Conservation (phyloP, 2,329 filamentous ascomycete genomes). For the Sporothrix dimorphospora region DNA sequence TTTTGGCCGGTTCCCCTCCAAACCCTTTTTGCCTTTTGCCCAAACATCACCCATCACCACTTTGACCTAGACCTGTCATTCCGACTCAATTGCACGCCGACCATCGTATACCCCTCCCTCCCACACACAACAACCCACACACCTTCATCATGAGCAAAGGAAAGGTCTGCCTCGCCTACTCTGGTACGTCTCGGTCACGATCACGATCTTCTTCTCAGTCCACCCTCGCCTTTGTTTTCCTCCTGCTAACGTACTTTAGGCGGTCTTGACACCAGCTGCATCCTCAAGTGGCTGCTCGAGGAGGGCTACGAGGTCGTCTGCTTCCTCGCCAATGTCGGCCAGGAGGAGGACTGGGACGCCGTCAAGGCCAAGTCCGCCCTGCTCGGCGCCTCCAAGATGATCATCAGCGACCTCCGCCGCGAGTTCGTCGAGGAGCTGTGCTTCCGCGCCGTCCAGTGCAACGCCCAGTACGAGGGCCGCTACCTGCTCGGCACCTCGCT, state of each 20-base stretch:
- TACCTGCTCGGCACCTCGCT: conserved; percentile 59
- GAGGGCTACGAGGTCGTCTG: conserved; percentile 64
- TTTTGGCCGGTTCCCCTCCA: background rate
- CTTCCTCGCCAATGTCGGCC: conserved; percentile 71
- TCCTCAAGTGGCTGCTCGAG: conserved; percentile 43
- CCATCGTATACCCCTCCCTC: background rate
- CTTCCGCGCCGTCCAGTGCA: conserved; percentile 78
- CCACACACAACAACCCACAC: conserved; percentile 13
- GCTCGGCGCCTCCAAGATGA: conserved; percentile 68
- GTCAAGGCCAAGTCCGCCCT: conserved; percentile 65
- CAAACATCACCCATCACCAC: too few relatives aligned
- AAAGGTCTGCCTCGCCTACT: conserved; percentile 41
- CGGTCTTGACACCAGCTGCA: conserved; percentile 36
- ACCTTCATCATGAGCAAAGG: conserved; percentile 39
- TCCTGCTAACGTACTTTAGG: conserved; percentile 30
- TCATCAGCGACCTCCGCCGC: conserved; percentile 66
- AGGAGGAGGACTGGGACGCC: conserved; percentile 74
- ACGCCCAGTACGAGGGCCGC: conserved; percentile 68
- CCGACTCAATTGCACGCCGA: background rate
- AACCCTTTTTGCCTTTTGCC: background rate
- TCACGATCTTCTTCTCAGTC: background rate
- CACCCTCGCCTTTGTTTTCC: background rate
- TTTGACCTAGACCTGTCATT: background rate
- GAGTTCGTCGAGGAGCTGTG: conserved; percentile 82
- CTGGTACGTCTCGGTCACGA: conserved; percentile 34